A percentile compares a stretch with the other conserved stretches of the same genome.
These are phyloP conservation scores for Penicillium hordei DNA, from an alignment of 2,329 filamentous ascomycete genomes.

Conservation along the genomic window DNA sequence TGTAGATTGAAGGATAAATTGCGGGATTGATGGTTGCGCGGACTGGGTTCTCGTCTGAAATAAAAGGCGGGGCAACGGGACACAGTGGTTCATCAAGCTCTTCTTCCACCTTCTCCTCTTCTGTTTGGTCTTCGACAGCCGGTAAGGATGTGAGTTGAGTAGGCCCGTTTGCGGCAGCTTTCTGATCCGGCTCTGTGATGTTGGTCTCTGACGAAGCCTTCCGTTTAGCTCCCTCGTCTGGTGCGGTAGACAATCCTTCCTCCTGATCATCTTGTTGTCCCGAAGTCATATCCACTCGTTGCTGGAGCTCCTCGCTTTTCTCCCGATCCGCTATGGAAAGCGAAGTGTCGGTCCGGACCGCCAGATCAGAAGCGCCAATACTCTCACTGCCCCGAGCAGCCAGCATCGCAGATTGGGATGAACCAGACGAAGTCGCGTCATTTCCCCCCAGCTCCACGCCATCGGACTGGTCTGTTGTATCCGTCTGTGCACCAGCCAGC, in stretches of 20 bases:
- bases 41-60: constrained; percentile 73
- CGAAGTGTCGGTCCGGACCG: constrained; percentile 21
- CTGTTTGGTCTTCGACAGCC: constrained; percentile 29
- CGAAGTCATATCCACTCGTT: constrained; percentile 8
- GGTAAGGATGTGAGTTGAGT: constrained; percentile 28
- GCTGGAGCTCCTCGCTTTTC: constrained; percentile 14
- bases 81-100: constrained; percentile 60
- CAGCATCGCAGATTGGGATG: not conserved
- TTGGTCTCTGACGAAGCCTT: constrained; percentile 29
- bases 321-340: constrained; percentile 25
- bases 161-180: constrained; percentile 42
- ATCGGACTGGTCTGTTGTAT: constrained; percentile 3
- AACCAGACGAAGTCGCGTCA: not conserved
- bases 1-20: constrained; percentile 80
- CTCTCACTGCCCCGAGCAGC: not conserved
- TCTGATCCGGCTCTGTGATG: constrained; percentile 33
- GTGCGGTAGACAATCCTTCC: constrained; percentile 21
- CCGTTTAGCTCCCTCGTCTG: constrained; percentile 24
- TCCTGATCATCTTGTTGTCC: constrained; percentile 20
- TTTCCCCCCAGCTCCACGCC: constrained; percentile 2
- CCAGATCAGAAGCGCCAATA: constrained; percentile 15
- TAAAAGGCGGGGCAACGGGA: constrained; percentile 69
- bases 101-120: constrained; percentile 29
- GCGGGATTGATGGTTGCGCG: constrained; percentile 71
- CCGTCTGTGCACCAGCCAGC: not conserved